A percentile compares a stretch with the other conserved stretches of the same genome.
These are phyloP conservation scores for Solanum dulcamara DNA, from an alignment of 257 asterid species.

Conservation along the genomic window DNA sequence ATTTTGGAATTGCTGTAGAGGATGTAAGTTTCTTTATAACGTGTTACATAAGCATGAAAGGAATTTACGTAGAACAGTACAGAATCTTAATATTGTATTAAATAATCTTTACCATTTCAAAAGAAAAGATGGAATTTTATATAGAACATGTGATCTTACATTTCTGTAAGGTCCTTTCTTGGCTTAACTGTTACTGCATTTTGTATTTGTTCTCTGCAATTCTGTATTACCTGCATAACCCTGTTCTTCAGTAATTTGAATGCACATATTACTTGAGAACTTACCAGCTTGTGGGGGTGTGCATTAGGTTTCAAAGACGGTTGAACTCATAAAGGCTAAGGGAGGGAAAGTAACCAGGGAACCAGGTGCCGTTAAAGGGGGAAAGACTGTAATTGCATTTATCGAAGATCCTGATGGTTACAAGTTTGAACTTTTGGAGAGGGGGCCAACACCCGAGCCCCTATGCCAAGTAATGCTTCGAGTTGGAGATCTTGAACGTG, in stretches of 20 bases:
- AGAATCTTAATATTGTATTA: not conserved
- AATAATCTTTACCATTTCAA: not conserved
- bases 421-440: constrained; percentile 90
- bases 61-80: not conserved
- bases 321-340: constrained; percentile 84
- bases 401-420: constrained; percentile 98
- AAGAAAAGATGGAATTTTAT: not conserved
- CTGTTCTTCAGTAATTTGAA: not conserved
- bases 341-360: constrained; percentile 96
- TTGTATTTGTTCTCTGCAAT: not conserved
- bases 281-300: not conserved
- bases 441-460: constrained; percentile 97
- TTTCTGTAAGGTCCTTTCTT: not conserved
- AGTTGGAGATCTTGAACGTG: constrained; percentile 92
- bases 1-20: constrained; percentile 92
- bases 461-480: constrained; percentile 98
- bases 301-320: constrained; percentile 69
- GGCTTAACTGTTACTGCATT: not conserved
- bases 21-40: constrained; percentile 53
- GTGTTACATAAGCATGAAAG: not conserved
- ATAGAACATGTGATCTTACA: not conserved
- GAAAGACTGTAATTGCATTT: constrained; percentile 88
- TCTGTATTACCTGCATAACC: not conserved
- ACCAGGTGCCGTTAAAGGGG: constrained; percentile 99
- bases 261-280: not conserved